Base-by-base conservation (phyloP, 352 stramenopile genomes). In the Phytophthora pisi region DNA sequence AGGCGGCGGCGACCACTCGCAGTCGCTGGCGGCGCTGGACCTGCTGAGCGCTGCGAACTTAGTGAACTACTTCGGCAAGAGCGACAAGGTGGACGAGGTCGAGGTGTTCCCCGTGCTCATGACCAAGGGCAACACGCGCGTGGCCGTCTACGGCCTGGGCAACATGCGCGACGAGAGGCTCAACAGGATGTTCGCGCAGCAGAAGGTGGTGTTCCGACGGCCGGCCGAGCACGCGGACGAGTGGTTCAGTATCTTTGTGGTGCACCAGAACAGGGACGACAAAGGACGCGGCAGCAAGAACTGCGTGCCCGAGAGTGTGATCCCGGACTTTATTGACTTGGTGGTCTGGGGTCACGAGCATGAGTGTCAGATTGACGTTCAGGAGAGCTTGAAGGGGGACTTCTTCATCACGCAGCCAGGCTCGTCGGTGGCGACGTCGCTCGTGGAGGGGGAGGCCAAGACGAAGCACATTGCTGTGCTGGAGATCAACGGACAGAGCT, bases 21-120 rank as follows among this genome's bases (percentile, higher is more conserved):
- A 90, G 58, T 89, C 97, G 24, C 84, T 99, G 20, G 96, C 96
- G 50, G 97, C 98, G 5, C 69, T 99, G 4, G 97, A 99, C 73
- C 56, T 99, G 43, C 82, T 99, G 26, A 89, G 89, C 51, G 91
- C 94, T 0, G 88, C 94, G 13, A 98, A 99, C 68, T 78, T 99
- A n/a, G 73, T 99, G 11, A 99, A 99, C 70, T 99, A 99, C 77
- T 99, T 99, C 84, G 98, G 98, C 51, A 97, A 97, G 69, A 90
- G 75, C 63, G 84, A 95, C 13, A 81, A 82, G 58, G 95, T 99
- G 10, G 96, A 99, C 69, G 87, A 95, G 40, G 95, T 99, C 26
- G 86, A 98, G 57, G 77, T 99, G 31, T 95, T 95, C 46, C 98
- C 98, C 4, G 85, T 99, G 28, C 78, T 99, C 0, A 73, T 99